Evolutionary conservation across 2,329 filamentous ascomycete species (phyloP).

Genomic region (Microsporum ferrugineum): DNA sequence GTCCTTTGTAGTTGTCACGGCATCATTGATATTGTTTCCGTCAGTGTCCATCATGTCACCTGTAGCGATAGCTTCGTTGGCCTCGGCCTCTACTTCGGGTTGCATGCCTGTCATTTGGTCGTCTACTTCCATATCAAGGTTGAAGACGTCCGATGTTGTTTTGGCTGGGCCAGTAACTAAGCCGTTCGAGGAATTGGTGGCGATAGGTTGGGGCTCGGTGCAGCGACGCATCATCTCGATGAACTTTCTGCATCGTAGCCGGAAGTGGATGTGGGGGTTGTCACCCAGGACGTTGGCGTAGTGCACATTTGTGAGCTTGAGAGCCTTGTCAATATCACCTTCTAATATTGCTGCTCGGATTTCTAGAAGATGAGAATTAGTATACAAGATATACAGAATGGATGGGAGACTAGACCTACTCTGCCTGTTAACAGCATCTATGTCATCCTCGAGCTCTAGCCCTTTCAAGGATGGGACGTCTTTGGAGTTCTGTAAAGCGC

Average conservation of each 20-base stretch:
- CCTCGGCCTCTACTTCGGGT: conserved; percentile 23
- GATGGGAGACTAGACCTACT: conserved; percentile 43
- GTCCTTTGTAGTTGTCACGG: conserved; percentile 22
- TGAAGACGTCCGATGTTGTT: conserved; percentile 36
- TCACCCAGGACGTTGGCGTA: conserved; percentile 71
- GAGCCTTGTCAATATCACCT: conserved; percentile 79
- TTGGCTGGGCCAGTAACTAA: conserved; percentile 22
- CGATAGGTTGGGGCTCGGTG: conserved; percentile 47
- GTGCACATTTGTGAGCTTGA: conserved; percentile 66
- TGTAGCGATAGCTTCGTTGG: background rate
- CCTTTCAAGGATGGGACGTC: conserved; percentile 39
- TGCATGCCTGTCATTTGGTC: conserved; percentile 30
- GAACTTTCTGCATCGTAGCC: conserved; percentile 78
- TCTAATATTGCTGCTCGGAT: conserved; percentile 80
- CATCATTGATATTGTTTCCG: conserved; percentile 37
- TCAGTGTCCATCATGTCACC: conserved; percentile 34
- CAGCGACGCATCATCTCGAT: conserved; percentile 81
- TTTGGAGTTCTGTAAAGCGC: conserved; percentile 52
- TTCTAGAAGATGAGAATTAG: conserved; percentile 39
- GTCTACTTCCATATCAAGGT: conserved; percentile 49
- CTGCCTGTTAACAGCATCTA: conserved; percentile 77
- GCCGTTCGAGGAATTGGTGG: conserved; percentile 20
- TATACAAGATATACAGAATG: background rate
- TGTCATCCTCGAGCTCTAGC: conserved; percentile 63
- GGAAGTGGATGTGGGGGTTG: conserved; percentile 78